Evolutionary conservation across 2,329 filamentous ascomycete species (phyloP), one percentile per base, ranked within the genome.

Genomic region (Neofusicoccum umdonicola): DNA sequence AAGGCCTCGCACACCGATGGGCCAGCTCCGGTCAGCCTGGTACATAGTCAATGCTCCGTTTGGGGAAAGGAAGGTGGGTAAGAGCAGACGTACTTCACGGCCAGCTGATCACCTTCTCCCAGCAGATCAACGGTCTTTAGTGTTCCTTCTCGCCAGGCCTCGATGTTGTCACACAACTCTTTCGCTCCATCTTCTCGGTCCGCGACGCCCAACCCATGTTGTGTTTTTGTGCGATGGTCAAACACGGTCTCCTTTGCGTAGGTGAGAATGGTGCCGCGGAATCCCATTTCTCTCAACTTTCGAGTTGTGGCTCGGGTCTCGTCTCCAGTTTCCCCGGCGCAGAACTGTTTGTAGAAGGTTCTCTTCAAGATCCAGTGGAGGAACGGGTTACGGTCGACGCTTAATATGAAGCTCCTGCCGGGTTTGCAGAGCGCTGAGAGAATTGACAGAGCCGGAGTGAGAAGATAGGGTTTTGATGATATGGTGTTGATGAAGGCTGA

Each of bases 291-390:
- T 11, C 96, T 82, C 4, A 83, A 79, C 2, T 82, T 73, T 42
- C 92, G 85, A 0, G 89, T 92, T 31, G 72, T 74, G 19, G 75
- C 77, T 57, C 81, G 81, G 3, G 95, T 90, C 76, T 96, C 90
- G 4, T 74, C 69, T 0, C 84, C 82, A 51, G 86, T 90, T 76
- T 93, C 90, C 45, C 93, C 93, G 0, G 92, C 92, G 76, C 93
- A 97, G 75, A 96, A 97, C 71, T 97, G 93, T 44, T 88, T 87
- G 77, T 96, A 97, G 69, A 96, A 91, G 0, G 92, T 95, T 72
- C 88, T 85, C 74, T 92, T 92, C 61, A 97, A 80, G 48, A 93
- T 73, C 61, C 81, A 85, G 48, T 88, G 87, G n/a, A 96, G 82
- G 1, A 94, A 50, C 0, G 86, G 86, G 27, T 63, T 63, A 6